phyloP scores from a whole-genome alignment of 768 basidiomycete species.

The Suillus plorans region DNA sequence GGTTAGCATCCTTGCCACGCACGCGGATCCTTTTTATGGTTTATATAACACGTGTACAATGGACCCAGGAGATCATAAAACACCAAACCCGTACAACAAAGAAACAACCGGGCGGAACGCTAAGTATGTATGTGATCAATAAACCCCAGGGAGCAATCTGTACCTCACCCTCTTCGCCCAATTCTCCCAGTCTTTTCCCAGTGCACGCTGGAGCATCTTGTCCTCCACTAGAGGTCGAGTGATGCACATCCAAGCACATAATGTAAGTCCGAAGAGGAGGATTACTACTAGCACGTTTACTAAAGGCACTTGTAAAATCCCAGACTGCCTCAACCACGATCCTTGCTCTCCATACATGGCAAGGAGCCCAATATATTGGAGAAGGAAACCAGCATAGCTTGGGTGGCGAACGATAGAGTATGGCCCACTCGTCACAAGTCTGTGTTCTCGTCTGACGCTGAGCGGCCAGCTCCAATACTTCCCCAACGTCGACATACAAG shows the following conservation, averaged over 20 bases:
- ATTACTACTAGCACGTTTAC: background rate
- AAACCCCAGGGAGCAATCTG: background rate
- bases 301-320: background rate
- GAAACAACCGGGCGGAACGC: background rate
- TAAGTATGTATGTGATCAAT: background rate
- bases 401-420: conserved; percentile 26
- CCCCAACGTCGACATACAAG: conserved; percentile 25
- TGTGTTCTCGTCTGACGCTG: conserved; percentile 22
- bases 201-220: conserved; percentile 5
- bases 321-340: background rate
- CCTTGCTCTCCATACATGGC: background rate
- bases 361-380: background rate
- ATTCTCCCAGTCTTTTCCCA: conserved; percentile 13
- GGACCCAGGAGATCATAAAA: background rate
- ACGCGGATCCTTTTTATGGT: background rate
- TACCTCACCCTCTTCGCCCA: conserved; percentile 1
- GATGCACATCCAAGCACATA: background rate
- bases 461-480: conserved; percentile 28
- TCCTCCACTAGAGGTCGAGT: conserved; percentile 17
- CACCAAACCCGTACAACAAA: background rate
- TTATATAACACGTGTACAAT: background rate
- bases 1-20: background rate
- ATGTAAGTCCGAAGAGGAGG: background rate
- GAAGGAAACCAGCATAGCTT: conserved; percentile 10
- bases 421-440: conserved; percentile 25